Conservation (phyloP, 805 yeast species). For the Limtongia smithiae region DNA sequence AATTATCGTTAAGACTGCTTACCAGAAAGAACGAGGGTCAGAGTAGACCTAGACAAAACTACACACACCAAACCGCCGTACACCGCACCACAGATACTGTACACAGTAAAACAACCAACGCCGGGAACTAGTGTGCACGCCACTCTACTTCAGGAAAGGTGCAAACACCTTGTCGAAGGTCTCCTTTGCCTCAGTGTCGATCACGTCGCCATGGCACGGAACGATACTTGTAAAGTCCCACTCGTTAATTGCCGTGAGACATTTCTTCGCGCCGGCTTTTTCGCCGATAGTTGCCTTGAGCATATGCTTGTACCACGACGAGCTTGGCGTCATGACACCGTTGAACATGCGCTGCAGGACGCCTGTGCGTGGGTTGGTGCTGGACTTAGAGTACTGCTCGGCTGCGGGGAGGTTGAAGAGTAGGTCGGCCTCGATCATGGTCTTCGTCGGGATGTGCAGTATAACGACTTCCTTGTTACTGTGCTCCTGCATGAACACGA, state of each 20-base stretch:
- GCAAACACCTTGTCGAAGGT: slow-evolving; percentile 7
- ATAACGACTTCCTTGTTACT: slow-evolving; percentile 57
- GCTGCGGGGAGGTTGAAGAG: slow-evolving; percentile 53
- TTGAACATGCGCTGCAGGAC: slow-evolving; percentile 14
- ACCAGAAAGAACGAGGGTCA: too few species aligned
- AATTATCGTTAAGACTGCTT: too few species aligned
- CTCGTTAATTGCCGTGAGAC: slow-evolving; percentile 29
- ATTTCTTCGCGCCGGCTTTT: slow-evolving; percentile 2
- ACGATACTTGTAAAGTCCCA: slow-evolving; percentile 53
- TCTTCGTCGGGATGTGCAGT: slow-evolving; percentile 47
- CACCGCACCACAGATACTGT: too few species aligned
- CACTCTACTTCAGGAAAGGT: slow-evolving; percentile 1
- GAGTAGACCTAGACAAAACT: too few species aligned
- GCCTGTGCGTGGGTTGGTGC: slow-evolving; percentile 1
- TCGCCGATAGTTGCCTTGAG: slow-evolving; percentile 2
- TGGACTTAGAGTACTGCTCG: slow-evolving; percentile 42
- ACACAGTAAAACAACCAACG: too few species aligned
- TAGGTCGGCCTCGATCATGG: slow-evolving; percentile 58
- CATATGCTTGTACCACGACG: slow-evolving; percentile 14
- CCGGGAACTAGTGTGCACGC: too few species aligned
- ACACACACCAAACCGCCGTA: too few species aligned
- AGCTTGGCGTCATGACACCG: slow-evolving; percentile 7
- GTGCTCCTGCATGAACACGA: slow-evolving; percentile 54
- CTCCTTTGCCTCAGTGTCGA: slow-evolving; percentile 42
- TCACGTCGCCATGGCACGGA: slow-evolving; percentile 58